Evolutionary conservation across 768 basidiomycete species (phyloP).

Genomic region (Auricularia cornea): DNA sequence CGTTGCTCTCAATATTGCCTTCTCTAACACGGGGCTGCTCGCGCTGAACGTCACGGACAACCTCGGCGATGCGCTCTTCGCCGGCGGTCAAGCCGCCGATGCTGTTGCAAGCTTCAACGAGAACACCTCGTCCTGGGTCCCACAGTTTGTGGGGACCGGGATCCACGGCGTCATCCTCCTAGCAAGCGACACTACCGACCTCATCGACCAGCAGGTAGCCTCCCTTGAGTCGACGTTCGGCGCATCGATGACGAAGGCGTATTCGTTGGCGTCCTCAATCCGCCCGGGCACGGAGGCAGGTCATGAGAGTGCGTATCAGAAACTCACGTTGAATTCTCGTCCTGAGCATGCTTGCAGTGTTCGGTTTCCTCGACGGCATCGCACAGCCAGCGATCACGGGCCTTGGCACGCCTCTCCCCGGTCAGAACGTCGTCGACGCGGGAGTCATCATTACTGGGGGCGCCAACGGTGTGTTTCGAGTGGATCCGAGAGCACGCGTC

Average conservation of each 20-base stretch:
- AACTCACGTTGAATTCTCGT: not conserved
- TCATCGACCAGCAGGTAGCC: not conserved
- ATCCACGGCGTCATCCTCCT: conserved; percentile 4
- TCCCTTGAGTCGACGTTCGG: conserved; percentile 2
- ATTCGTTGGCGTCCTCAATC: not conserved
- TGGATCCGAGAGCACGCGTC: not conserved
- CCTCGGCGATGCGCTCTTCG: conserved; percentile 11
- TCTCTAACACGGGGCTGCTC: conserved; percentile 13
- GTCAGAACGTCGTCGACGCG: conserved; percentile 2
- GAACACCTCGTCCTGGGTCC: conserved; percentile 13
- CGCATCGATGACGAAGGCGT: not conserved
- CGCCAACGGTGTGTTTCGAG: not conserved
- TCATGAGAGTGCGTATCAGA: conserved; percentile 3
- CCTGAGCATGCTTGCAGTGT: conserved; percentile 1
- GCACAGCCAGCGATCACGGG: conserved; percentile 5
- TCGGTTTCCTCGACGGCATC: conserved; percentile 6
- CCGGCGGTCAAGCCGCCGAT: conserved; percentile 22
- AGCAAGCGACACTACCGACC: not conserved
- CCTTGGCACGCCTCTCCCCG: not conserved
- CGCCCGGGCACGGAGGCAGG: not conserved
- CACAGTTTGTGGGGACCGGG: conserved; percentile 8
- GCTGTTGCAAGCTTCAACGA: conserved; percentile 16
- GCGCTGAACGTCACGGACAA: conserved; percentile 14
- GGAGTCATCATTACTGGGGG: conserved; percentile 7
- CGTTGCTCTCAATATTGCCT: conserved; percentile 16